These are phyloP conservation scores for Fomitiporia mediterranea DNA, from an alignment of 1,284 basidiomycete species.

Conservation along the genomic window DNA sequence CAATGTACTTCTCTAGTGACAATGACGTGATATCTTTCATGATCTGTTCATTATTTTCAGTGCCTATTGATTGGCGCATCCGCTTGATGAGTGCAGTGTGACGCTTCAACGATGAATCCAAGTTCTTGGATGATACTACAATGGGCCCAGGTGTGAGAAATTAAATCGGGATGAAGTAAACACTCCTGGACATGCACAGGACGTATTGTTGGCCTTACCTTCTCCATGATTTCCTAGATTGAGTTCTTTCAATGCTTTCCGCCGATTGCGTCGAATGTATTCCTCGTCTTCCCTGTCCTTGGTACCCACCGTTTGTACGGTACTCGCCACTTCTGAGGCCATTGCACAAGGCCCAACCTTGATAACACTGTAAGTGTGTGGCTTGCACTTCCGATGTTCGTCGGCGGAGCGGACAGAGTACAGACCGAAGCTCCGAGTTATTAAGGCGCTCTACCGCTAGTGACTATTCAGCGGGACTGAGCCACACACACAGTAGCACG, in stretches of 20 bases:
- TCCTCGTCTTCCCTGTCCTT: slow-evolving; percentile 21
- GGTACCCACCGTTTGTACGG: not conserved
- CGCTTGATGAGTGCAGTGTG: slow-evolving; percentile 93
- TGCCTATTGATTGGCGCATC: slow-evolving; percentile 74
- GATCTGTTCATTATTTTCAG: slow-evolving; percentile 78
- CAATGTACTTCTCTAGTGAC: slow-evolving; percentile 92
- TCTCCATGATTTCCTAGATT: slow-evolving; percentile 9
- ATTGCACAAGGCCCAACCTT: slow-evolving; percentile 1
- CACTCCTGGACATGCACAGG: not conserved
- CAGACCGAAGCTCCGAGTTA: not conserved
- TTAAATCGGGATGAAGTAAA: not conserved
- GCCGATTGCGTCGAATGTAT: slow-evolving; percentile 8
- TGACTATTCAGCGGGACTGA: too few relatives aligned
- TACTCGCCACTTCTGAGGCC: slow-evolving; percentile 6
- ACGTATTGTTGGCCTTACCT: slow-evolving; percentile 9
- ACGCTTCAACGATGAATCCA: slow-evolving; percentile 91
- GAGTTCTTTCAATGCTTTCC: slow-evolving; percentile 13
- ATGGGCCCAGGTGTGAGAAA: not conserved
- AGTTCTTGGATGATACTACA: slow-evolving; percentile 54
- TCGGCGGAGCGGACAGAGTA: not conserved
- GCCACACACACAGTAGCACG: too few relatives aligned
- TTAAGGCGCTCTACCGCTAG: too few relatives aligned
- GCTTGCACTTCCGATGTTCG: not conserved
- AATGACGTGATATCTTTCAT: slow-evolving; percentile 89
- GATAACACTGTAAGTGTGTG: not conserved